Percentiles rank a stretch among this genome's conserved stretches.
Evolutionary conservation across 129 eudicot species (phyloP).

Genomic region (Helianthus annuus): HanXRQr2.0-SUNRISE NC_035435.2:151716336-151716835

Average conservation of each 20-base stretch:
- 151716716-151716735: slow-evolving; percentile 29
- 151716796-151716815: slow-evolving; percentile 9
- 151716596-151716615: not conserved
- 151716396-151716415: not conserved
- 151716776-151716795: not conserved
- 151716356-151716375: not conserved
- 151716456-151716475: slow-evolving; percentile 11
- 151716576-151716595: not conserved
- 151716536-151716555: not conserved
- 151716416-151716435: not conserved
- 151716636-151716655: not conserved
- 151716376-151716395: no score
- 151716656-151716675: not conserved
- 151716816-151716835: slow-evolving; percentile 19
- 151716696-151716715: not conserved
- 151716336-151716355: not conserved
- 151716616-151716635: not conserved
- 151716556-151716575: not conserved
- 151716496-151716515: not conserved
- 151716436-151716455: not conserved
- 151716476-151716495: not conserved
- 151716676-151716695: not conserved
- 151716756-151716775: slow-evolving; percentile 19
- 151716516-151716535: not conserved
- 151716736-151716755: slow-evolving; percentile 22